These are phyloP conservation scores for Ganoderma lingzhi DNA, from an alignment of 1,284 basidiomycete species.

Conservation along the genomic window DNA sequence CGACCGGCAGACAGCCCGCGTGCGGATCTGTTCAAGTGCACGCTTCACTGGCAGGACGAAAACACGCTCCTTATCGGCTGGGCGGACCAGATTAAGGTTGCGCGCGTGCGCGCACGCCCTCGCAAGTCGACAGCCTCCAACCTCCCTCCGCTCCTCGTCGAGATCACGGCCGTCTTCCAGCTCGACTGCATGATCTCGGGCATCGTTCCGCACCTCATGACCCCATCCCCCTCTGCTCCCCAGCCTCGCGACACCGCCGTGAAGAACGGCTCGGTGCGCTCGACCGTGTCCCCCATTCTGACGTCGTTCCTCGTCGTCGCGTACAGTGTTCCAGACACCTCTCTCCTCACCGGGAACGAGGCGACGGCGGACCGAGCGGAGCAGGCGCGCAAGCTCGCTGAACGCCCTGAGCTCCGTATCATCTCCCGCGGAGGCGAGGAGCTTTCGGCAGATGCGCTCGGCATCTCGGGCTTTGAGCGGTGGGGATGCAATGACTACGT, in stretches of 20 bases:
- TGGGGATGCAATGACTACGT: slow-evolving; percentile 96
- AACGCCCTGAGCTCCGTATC: slow-evolving; percentile 92
- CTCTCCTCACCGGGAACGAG: slow-evolving; percentile 63
- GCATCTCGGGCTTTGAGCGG: slow-evolving; percentile 79
- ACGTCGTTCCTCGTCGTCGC: slow-evolving; percentile 88
- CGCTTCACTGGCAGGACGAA: slow-evolving; percentile 92
- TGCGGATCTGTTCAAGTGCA: slow-evolving; percentile 94
- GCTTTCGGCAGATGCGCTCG: slow-evolving; percentile 86
- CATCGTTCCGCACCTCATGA: slow-evolving; percentile 79
- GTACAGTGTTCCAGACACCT: slow-evolving; percentile 78
- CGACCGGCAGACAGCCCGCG: slow-evolving; percentile 84
- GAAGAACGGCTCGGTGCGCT: slow-evolving; percentile 32
- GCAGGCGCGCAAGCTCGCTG: slow-evolving; percentile 83
- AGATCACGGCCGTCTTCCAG: slow-evolving; percentile 92
- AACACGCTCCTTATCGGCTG: slow-evolving; percentile 91
- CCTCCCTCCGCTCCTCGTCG: slow-evolving; percentile 70
- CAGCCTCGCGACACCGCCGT: slow-evolving; percentile 27
- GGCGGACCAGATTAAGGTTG: slow-evolving; percentile 95
- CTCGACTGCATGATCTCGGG: slow-evolving; percentile 97
- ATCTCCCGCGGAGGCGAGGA: slow-evolving; percentile 93
- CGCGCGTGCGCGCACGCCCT: slow-evolving; percentile 76
- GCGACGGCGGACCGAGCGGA: slow-evolving; percentile 73
- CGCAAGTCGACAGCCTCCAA: slow-evolving; percentile 53
- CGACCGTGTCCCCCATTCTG: slow-evolving; percentile 44
- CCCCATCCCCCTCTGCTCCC: slow-evolving; percentile 38